A percentile compares a stretch with the other conserved stretches of the same genome.
These are phyloP conservation scores for Stagonosporopsis tanaceti DNA, from an alignment of 2,329 filamentous ascomycete species.

Conservation along the genomic window DNA sequence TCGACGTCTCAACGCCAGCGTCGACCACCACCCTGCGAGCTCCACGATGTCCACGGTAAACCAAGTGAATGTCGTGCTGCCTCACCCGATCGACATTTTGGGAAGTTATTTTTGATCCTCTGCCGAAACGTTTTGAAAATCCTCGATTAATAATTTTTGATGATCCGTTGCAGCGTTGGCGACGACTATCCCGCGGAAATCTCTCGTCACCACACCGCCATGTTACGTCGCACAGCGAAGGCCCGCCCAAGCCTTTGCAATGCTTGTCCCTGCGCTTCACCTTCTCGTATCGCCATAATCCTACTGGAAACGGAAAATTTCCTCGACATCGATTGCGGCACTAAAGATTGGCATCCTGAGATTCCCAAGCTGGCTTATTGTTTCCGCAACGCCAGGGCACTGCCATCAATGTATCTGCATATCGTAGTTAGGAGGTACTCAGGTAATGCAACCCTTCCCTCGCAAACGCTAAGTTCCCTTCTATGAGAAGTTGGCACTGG, in stretches of 20 bases:
- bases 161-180: background rate
- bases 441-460: too few relatives aligned
- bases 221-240: conserved; percentile 3
- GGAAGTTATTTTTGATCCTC: too few relatives aligned
- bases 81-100: background rate
- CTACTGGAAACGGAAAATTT: conserved; percentile 13
- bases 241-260: background rate
- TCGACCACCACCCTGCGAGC: too few relatives aligned
- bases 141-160: background rate
- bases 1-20: background rate
- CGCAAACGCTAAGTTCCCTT: too few relatives aligned
- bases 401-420: background rate
- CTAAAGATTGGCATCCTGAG: conserved; percentile 16
- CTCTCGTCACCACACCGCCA: conserved; percentile 3
- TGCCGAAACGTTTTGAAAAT: background rate
- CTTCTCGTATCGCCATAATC: conserved; percentile 3
- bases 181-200: background rate
- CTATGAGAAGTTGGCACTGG: background rate
- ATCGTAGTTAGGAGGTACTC: background rate
- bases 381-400: background rate
- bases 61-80: background rate
- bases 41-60: background rate
- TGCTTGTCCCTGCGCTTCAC: conserved; percentile 5
- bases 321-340: conserved; percentile 14
- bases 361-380: background rate